Percentiles rank a stretch among this genome's conserved stretches.
These are phyloP conservation scores for Paraphoma sp. DNA, from an alignment of 2,329 filamentous ascomycete genomes.

Conservation along the genomic window DNA sequence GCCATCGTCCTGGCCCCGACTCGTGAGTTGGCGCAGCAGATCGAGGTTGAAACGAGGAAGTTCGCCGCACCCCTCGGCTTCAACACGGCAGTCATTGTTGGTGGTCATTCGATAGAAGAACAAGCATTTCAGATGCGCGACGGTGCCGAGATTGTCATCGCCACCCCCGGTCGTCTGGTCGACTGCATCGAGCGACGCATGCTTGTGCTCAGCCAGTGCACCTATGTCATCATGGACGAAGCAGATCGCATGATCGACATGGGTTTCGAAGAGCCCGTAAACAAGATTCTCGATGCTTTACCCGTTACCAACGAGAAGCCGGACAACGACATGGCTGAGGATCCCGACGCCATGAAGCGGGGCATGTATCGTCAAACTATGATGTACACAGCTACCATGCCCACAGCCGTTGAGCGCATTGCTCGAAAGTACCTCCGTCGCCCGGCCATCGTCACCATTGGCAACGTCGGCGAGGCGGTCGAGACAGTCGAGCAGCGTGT, in stretches of 20 bases:
- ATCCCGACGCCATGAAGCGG: constrained; percentile 81
- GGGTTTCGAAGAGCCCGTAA: constrained; percentile 96
- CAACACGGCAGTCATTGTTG: constrained; percentile 95
- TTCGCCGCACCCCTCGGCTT: constrained; percentile 92
- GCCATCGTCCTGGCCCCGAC: constrained; percentile 97
- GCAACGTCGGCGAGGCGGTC: constrained; percentile 92
- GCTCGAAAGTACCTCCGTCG: constrained; percentile 95
- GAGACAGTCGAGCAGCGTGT: constrained; percentile 98
- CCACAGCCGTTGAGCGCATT: constrained; percentile 87
- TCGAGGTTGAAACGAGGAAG: constrained; percentile 90
- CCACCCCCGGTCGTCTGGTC: constrained; percentile 95
- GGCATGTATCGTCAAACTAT: constrained; percentile 95
- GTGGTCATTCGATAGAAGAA: constrained; percentile 93
- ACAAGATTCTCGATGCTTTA: constrained; percentile 94
- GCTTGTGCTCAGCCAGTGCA: constrained; percentile 92
- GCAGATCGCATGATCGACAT: constrained; percentile 99
- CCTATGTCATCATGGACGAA: constrained; percentile 99
- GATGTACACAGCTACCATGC: constrained; percentile 99
- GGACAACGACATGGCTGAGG: constrained; percentile 89
- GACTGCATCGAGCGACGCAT: constrained; percentile 95
- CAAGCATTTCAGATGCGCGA: constrained; percentile 89
- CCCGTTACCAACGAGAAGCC: constrained; percentile 95
- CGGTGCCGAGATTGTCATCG: constrained; percentile 96
- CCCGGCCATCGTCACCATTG: constrained; percentile 92
- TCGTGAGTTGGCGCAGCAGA: constrained; percentile 96